A percentile compares a stretch with the other conserved stretches of the same genome.
These are phyloP conservation scores for Cordyceps farinosa DNA, from an alignment of 2,329 filamentous ascomycete genomes.

Conservation along the genomic window DNA sequence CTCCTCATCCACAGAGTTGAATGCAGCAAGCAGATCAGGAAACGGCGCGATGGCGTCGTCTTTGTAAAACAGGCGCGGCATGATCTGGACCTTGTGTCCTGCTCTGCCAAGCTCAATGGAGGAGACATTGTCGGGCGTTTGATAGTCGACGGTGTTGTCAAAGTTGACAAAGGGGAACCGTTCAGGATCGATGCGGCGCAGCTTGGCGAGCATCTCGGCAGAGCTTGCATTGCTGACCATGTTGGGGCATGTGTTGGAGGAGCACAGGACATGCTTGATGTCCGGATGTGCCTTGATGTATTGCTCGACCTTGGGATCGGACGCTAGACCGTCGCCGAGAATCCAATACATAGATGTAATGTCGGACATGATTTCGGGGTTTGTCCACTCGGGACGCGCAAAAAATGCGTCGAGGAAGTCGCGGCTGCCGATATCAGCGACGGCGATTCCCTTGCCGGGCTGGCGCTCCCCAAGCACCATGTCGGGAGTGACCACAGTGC, in stretches of 20 bases:
- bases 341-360: conserved; percentile 76
- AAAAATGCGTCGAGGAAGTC: conserved; percentile 70
- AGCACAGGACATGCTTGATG: conserved; percentile 73
- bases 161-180: conserved; percentile 69
- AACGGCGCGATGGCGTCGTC: conserved; percentile 45
- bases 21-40: conserved; percentile 44
- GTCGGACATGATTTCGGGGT: conserved; percentile 60
- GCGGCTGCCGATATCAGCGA: conserved; percentile 72
- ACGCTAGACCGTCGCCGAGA: conserved; percentile 64
- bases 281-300: conserved; percentile 64
- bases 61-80: conserved; percentile 45
- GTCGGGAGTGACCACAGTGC: conserved; percentile 70
- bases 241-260: conserved; percentile 71
- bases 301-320: conserved; percentile 51
- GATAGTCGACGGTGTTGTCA: conserved; percentile 45
- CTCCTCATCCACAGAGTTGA: conserved; percentile 35
- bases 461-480: conserved; percentile 74
- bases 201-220: conserved; percentile 62
- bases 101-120: conserved; percentile 39
- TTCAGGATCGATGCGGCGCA: conserved; percentile 68
- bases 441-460: conserved; percentile 68
- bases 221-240: conserved; percentile 66
- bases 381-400: conserved; percentile 67
- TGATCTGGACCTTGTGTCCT: conserved; percentile 45
- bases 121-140: conserved; percentile 24